phyloP scores from a whole-genome alignment of 2,329 filamentous ascomycete species.

The Shiraia sp. region DNA sequence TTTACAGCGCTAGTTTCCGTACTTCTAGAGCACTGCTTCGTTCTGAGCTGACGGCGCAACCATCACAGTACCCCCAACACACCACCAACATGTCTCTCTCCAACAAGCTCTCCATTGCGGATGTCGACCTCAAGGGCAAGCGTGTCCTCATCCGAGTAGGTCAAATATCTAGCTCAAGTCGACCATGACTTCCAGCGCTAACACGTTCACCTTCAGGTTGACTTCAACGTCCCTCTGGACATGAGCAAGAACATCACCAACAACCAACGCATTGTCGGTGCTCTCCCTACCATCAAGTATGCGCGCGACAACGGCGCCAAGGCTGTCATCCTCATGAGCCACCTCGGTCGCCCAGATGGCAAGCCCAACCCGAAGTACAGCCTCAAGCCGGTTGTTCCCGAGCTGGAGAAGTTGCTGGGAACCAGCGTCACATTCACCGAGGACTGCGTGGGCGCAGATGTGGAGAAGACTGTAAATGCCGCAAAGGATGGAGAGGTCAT shows the following conservation, averaged over 20 bases:
- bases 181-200: slow-evolving; percentile 7
- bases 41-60: slow-evolving; percentile 16
- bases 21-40: slow-evolving; percentile 2
- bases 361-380: slow-evolving; percentile 91
- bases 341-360: slow-evolving; percentile 94
- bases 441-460: slow-evolving; percentile 87
- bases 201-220: slow-evolving; percentile 66
- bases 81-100: slow-evolving; percentile 81
- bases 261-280: slow-evolving; percentile 96
- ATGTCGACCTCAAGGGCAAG: slow-evolving; percentile 98
- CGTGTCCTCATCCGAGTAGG: slow-evolving; percentile 94
- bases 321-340: slow-evolving; percentile 95
- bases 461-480: slow-evolving; percentile 86
- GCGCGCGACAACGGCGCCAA: slow-evolving; percentile 89
- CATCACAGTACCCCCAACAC: slow-evolving; percentile 17
- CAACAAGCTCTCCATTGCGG: slow-evolving; percentile 95
- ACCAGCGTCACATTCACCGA: slow-evolving; percentile 85
- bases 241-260: slow-evolving; percentile 93
- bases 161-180: slow-evolving; percentile 18
- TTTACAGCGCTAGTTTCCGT: background rate
- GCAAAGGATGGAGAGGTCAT: slow-evolving; percentile 81
- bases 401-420: slow-evolving; percentile 87
- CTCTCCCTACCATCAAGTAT: slow-evolving; percentile 93
- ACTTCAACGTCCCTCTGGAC: slow-evolving; percentile 99
- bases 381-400: slow-evolving; percentile 85